These are phyloP conservation scores for Globisporangium recalcitrans DNA, from an alignment of 352 stramenopile genomes.

Conservation along the genomic window DNA sequence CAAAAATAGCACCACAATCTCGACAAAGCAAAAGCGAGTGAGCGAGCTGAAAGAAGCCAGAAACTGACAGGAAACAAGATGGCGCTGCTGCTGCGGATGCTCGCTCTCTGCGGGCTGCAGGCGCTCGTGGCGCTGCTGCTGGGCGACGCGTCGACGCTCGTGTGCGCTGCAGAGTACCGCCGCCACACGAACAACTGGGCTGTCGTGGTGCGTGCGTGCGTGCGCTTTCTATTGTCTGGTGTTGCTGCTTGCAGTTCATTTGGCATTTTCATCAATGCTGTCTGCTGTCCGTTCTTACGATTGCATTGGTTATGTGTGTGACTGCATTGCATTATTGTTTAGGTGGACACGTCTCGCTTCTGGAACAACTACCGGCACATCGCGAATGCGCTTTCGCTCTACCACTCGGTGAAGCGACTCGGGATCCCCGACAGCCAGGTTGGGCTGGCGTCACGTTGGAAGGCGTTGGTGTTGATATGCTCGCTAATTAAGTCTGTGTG, in stretches of 20 bases:
- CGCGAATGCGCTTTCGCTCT: constrained; percentile 93
- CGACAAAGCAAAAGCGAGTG: neutral
- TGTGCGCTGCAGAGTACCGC: constrained; percentile 31
- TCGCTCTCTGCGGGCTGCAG: constrained; percentile 14
- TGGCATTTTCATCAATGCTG: neutral
- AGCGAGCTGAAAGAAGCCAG: neutral
- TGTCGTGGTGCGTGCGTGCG: constrained; percentile 65
- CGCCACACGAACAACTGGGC: constrained; percentile 87
- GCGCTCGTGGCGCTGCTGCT: constrained; percentile 26
- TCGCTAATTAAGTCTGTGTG: neutral
- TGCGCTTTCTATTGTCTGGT: neutral
- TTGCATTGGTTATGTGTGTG: neutral
- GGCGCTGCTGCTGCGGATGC: constrained; percentile 9
- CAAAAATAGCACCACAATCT: neutral
- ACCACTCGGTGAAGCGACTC: constrained; percentile 90
- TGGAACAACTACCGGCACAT: constrained; percentile 98
- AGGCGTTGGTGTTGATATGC: neutral
- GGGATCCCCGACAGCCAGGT: constrained; percentile 93
- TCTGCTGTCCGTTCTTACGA: neutral
- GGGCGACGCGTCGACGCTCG: constrained; percentile 4
- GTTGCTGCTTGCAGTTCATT: neutral
- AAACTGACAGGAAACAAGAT: neutral
- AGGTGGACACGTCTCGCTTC: constrained; percentile 94
- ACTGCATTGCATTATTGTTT: neutral
- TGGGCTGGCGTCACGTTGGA: neutral